Conservation (phyloP, 257 asterid genomes). For the Petunia axillaris region DNA sequence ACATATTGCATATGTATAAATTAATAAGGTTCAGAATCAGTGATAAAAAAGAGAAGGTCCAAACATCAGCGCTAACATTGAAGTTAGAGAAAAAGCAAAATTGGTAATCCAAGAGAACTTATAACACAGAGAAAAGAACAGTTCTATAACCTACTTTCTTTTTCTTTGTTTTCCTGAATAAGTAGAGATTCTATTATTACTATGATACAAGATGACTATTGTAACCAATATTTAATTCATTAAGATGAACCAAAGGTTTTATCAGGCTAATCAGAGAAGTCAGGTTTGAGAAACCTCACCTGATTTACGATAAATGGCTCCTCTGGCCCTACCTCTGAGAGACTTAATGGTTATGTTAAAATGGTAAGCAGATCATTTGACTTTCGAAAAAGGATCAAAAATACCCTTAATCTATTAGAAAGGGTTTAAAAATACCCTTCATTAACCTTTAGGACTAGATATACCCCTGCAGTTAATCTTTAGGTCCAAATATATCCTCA, state of each 20-base stretch:
- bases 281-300: slow-evolving; percentile 45
- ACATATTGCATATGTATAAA: background rate
- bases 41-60: background rate
- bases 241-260: background rate
- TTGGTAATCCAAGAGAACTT: slow-evolving; percentile 12
- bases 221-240: background rate
- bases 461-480: too few species aligned
- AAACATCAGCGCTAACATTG: background rate
- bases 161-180: background rate
- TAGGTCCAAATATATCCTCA: too few species aligned
- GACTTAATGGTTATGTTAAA: slow-evolving; percentile 80
- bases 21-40: background rate
- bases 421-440: too few species aligned
- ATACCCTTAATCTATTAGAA: too few species aligned
- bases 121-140: background rate
- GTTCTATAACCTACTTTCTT: background rate
- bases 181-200: background rate
- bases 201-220: background rate
- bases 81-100: background rate
- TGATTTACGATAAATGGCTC: slow-evolving; percentile 86
- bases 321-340: slow-evolving; percentile 34
- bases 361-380: slow-evolving; percentile 64
- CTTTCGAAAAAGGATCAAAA: too few species aligned
- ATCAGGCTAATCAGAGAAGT: slow-evolving; percentile 4
- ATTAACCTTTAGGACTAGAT: too few species aligned